Evolutionary conservation across 345 rosid genomes (phyloP).

Genomic region (Clarkia xantiana): DNA sequence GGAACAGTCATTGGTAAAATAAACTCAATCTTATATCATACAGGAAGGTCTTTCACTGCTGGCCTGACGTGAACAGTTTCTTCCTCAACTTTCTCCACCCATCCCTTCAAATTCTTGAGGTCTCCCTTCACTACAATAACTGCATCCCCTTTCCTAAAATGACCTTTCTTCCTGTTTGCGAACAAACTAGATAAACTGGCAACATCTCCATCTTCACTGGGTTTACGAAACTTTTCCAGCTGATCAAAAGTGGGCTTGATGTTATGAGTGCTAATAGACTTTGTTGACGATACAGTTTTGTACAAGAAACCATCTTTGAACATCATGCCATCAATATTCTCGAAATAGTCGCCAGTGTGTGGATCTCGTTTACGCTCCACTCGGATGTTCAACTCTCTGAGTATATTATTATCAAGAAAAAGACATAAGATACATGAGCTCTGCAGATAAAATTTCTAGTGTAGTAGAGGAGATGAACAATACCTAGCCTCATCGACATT

Average conservation of each 20-base stretch:
- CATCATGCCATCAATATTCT: slow-evolving; percentile 60
- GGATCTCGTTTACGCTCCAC: slow-evolving; percentile 87
- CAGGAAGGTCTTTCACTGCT: slow-evolving; percentile 85
- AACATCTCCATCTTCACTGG: slow-evolving; percentile 42
- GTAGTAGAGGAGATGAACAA: slow-evolving; percentile 1
- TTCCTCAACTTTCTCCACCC: slow-evolving; percentile 99
- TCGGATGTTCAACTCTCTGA: slow-evolving; percentile 83
- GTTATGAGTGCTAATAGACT: slow-evolving; percentile 60
- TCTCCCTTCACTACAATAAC: slow-evolving; percentile 91
- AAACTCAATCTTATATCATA: slow-evolving; percentile 21
- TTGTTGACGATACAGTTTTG: slow-evolving; percentile 57
- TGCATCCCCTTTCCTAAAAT: slow-evolving; percentile 96
- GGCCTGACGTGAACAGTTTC: slow-evolving; percentile 81
- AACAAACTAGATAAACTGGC: slow-evolving; percentile 73
- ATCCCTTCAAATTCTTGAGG: slow-evolving; percentile 80
- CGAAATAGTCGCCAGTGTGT: slow-evolving; percentile 82
- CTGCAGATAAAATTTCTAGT: not conserved
- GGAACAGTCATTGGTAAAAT: too few relatives aligned
- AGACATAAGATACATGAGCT: not conserved
- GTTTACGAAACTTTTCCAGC: slow-evolving; percentile 74
- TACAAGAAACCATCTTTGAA: slow-evolving; percentile 89
- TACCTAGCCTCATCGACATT: slow-evolving; percentile 96
- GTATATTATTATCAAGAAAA: not conserved
- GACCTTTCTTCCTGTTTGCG: slow-evolving; percentile 90
- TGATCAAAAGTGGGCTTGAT: slow-evolving; percentile 91